phyloP scores from a whole-genome alignment of 176 grass and related monocot genomes.

The Juncus inflexus region DNA sequence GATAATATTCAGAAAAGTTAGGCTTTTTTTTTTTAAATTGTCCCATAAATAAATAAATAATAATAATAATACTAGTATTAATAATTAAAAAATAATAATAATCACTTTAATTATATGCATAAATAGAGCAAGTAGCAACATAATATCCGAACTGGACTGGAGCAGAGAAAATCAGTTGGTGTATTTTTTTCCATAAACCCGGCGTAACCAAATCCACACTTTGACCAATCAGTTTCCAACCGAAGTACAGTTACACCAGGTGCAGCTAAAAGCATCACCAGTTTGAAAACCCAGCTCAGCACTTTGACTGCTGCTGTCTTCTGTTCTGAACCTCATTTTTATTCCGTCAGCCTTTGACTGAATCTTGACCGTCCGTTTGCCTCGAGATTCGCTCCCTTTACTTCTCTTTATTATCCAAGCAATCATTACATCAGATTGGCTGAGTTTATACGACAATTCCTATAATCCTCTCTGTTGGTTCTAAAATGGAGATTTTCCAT shows the following conservation, averaged over 20 bases:
- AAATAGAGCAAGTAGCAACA: background rate
- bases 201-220: too few species aligned
- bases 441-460: too few species aligned
- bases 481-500: too few species aligned
- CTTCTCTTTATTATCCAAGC: constrained; percentile 13
- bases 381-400: constrained; percentile 31
- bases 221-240: background rate
- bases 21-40: too few species aligned
- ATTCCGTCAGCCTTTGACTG: constrained; percentile 33
- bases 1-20: too few species aligned
- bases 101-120: background rate
- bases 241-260: background rate
- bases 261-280: background rate
- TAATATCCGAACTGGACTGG: background rate
- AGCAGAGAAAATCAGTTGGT: background rate
- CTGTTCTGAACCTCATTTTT: constrained; percentile 14
- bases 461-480: too few species aligned
- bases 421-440: too few species aligned
- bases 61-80: too few species aligned
- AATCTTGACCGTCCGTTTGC: constrained; percentile 18
- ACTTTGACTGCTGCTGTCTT: constrained; percentile 14
- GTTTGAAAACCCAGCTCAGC: constrained; percentile 10
- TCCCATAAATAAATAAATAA: too few species aligned
- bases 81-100: background rate
- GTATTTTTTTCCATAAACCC: too few species aligned